Evolutionary conservation across 768 basidiomycete genomes (phyloP).

Genomic region (Termitomyces bulborhizus): DNA sequence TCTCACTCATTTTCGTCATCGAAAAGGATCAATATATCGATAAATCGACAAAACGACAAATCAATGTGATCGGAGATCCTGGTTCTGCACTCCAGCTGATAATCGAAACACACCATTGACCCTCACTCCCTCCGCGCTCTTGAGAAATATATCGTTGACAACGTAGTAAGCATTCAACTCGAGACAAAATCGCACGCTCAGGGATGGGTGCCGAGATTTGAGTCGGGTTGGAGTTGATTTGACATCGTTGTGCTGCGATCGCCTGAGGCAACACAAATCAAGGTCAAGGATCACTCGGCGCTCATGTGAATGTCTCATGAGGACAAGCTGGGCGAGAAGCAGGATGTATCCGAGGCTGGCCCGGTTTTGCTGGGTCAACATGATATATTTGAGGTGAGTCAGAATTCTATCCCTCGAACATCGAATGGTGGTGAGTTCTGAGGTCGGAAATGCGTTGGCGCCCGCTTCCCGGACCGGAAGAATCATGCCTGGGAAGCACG

Average conservation of each 20-base stretch:
- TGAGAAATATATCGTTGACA: constrained; percentile 15
- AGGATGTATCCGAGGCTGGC: constrained; percentile 14
- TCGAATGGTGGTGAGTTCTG: not conserved
- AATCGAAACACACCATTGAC: not conserved
- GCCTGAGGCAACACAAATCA: constrained; percentile 15
- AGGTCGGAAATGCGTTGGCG: constrained; percentile 26
- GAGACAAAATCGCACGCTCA: constrained; percentile 21
- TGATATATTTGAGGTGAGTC: constrained; percentile 9
- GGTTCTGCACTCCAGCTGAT: constrained; percentile 20
- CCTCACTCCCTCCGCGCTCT: not conserved
- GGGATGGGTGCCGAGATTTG: constrained; percentile 11
- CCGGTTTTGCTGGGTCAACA: constrained; percentile 1
- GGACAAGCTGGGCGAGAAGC: constrained; percentile 10
- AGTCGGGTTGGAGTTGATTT: constrained; percentile 26
- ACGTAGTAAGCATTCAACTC: constrained; percentile 21
- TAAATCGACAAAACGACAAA: not conserved
- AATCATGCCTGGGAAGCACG: constrained; percentile 21
- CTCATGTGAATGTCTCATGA: constrained; percentile 25
- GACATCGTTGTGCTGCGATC: constrained; percentile 24
- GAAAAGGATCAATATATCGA: constrained; percentile 13
- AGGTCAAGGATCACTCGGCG: constrained; percentile 18
- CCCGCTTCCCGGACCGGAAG: constrained; percentile 24
- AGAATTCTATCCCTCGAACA: not conserved
- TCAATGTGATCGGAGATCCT: constrained; percentile 13
- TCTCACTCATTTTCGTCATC: constrained; percentile 3